phyloP scores from a whole-genome alignment of 1,139 yeast species.

The Pichia cactophila region DNA sequence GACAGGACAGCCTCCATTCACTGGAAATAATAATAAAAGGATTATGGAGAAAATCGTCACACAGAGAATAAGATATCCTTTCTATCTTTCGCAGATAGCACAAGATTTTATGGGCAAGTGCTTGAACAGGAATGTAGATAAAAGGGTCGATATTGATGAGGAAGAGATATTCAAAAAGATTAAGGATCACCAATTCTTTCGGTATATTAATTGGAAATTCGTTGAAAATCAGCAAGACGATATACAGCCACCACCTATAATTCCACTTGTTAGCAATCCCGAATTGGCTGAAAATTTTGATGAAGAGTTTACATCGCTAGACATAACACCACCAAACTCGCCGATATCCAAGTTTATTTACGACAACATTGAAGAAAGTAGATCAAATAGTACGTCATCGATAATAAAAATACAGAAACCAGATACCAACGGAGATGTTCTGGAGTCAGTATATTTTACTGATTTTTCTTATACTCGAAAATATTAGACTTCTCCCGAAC shows the following conservation, averaged over 20 bases:
- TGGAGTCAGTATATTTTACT: constrained; percentile 28
- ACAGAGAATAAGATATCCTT: constrained; percentile 71
- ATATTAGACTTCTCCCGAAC: background rate
- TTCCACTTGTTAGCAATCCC: constrained; percentile 88
- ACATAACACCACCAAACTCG: constrained; percentile 29
- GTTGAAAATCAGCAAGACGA: constrained; percentile 42
- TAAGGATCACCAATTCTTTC: constrained; percentile 71
- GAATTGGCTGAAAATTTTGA: constrained; percentile 90
- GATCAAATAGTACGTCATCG: constrained; percentile 27
- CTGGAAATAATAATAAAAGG: constrained; percentile 78
- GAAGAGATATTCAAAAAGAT: constrained; percentile 38
- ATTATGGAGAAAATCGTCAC: constrained; percentile 79
- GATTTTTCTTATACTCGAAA: constrained; percentile 28
- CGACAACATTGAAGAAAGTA: constrained; percentile 23
- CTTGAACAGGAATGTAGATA: constrained; percentile 66
- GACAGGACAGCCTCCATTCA: constrained; percentile 92
- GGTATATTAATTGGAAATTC: constrained; percentile 69
- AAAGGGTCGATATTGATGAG: constrained; percentile 65
- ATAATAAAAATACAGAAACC: constrained; percentile 25
- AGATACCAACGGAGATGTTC: constrained; percentile 17
- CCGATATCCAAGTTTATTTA: constrained; percentile 23
- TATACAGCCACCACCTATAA: constrained; percentile 65
- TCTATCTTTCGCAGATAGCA: constrained; percentile 77
- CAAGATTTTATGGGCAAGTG: constrained; percentile 71
- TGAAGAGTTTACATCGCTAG: constrained; percentile 77